phyloP scores from a whole-genome alignment of 305 asterid genomes.

The Solanum hybrid region DNA sequence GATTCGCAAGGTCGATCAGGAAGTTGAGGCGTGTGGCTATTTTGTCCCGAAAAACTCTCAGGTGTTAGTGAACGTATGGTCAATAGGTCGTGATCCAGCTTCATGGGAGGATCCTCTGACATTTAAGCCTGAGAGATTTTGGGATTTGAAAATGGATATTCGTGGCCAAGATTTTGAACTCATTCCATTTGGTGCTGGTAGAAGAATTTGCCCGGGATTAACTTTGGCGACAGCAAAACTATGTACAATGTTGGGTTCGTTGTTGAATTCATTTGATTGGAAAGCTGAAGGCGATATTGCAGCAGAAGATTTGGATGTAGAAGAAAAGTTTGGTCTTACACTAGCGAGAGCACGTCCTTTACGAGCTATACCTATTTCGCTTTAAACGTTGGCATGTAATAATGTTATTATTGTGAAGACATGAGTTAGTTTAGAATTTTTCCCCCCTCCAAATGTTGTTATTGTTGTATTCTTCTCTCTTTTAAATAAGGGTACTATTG shows the following conservation, averaged over 20 bases:
- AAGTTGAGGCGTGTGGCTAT: constrained; percentile 20
- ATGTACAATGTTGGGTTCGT: constrained; percentile 34
- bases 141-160: constrained; percentile 12
- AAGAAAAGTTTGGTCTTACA: constrained; percentile 30
- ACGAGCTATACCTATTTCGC: constrained; percentile 21
- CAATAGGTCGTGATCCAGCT: constrained; percentile 30
- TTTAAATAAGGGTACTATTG: neutral
- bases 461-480: neutral
- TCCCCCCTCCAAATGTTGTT: too few species aligned
- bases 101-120: constrained; percentile 24
- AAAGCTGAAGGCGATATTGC: constrained; percentile 17
- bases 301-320: constrained; percentile 19
- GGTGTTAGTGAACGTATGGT: constrained; percentile 32
- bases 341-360: constrained; percentile 31
- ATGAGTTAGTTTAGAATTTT: too few species aligned
- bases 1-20: constrained; percentile 19
- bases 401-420: too few species aligned
- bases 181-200: neutral
- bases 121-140: constrained; percentile 38
- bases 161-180: constrained; percentile 19
- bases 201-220: constrained; percentile 45
- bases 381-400: neutral
- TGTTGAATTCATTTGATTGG: constrained; percentile 50
- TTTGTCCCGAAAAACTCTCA: constrained; percentile 29
- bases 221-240: constrained; percentile 35